Evolutionary conservation across 2,329 filamentous ascomycete genomes (phyloP).

Genomic region (Sporothrix mexicana): DNA sequence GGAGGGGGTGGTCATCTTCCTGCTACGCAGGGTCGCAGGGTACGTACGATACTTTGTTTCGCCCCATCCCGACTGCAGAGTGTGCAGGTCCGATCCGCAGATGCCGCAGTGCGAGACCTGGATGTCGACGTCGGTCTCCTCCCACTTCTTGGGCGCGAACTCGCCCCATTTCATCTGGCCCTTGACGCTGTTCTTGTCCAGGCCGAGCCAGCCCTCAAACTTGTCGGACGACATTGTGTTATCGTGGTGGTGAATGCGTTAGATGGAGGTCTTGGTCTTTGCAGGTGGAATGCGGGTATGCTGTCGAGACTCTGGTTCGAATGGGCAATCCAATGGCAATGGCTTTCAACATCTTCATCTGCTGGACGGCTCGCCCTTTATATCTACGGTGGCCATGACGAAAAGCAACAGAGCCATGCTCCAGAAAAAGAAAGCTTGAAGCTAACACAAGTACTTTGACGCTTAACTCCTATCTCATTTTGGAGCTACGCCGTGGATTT

Average conservation of each 20-base stretch:
- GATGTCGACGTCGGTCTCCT: constrained; percentile 70
- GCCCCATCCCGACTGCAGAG: constrained; percentile 60
- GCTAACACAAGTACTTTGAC: not conserved
- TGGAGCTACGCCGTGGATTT: not conserved
- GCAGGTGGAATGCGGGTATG: not conserved
- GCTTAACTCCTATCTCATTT: not conserved
- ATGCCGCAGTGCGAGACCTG: constrained; percentile 69
- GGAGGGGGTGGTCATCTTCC: not conserved
- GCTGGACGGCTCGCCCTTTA: not conserved
- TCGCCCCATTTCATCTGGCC: constrained; percentile 62
- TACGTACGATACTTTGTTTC: constrained; percentile 31
- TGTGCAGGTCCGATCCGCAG: constrained; percentile 68
- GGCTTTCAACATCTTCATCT: too few species aligned
- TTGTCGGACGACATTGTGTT: constrained; percentile 42
- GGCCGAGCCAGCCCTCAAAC: constrained; percentile 60
- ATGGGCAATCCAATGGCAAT: not conserved
- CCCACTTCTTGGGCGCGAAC: constrained; percentile 69
- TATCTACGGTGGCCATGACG: constrained; percentile 17
- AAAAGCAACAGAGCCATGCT: not conserved
- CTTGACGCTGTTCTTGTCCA: constrained; percentile 48
- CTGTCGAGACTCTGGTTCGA: not conserved
- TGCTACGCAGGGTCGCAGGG: not conserved
- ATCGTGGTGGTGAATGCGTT: not conserved
- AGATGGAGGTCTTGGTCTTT: not conserved
- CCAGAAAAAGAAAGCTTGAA: not conserved